These are phyloP conservation scores for Aspergillus kassunensis DNA, from an alignment of 495 filamentous ascomycete species.

Conservation along the genomic window DNA sequence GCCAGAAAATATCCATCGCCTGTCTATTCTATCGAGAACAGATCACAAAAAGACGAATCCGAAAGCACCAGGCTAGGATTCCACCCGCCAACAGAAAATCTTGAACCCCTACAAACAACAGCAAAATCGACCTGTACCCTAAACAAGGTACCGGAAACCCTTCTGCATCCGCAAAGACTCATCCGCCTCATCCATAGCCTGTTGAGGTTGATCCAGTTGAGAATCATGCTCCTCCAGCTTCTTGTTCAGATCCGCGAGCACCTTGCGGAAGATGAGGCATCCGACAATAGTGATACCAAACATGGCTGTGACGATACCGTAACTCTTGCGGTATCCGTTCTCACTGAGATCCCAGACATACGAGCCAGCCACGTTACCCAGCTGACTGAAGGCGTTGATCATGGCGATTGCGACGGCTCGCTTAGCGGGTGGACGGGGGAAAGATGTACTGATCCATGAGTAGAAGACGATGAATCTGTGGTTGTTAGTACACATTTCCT, in stretches of 20 bases:
- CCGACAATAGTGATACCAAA: conserved; percentile 30
- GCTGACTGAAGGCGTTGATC: conserved; percentile 69
- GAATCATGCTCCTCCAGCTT: conserved; percentile 52
- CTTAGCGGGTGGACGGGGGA: conserved; percentile 79
- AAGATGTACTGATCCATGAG: conserved; percentile 74
- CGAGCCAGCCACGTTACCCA: conserved; percentile 32
- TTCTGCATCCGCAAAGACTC: conserved; percentile 30
- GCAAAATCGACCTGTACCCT: no score
- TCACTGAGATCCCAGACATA: conserved; percentile 31
- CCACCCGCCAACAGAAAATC: no score
- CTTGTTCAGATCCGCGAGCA: conserved; percentile 61
- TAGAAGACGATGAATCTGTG: conserved; percentile 61
- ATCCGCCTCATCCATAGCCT: conserved; percentile 17
- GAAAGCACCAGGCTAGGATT: no score
- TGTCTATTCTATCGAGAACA: no score
- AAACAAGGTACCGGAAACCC: conserved; percentile 34
- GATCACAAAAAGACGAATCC: no score
- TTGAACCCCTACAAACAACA: no score
- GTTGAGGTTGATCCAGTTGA: background rate
- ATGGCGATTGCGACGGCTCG: conserved; percentile 75
- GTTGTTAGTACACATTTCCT: background rate
- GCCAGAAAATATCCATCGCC: no score
- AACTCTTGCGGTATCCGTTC: conserved; percentile 34
- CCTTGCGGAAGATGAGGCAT: conserved; percentile 48
- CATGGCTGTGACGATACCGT: conserved; percentile 35